Conservation (phyloP, 805 yeast genomes). For the Wickerhamomyces chaumierensis region DNA sequence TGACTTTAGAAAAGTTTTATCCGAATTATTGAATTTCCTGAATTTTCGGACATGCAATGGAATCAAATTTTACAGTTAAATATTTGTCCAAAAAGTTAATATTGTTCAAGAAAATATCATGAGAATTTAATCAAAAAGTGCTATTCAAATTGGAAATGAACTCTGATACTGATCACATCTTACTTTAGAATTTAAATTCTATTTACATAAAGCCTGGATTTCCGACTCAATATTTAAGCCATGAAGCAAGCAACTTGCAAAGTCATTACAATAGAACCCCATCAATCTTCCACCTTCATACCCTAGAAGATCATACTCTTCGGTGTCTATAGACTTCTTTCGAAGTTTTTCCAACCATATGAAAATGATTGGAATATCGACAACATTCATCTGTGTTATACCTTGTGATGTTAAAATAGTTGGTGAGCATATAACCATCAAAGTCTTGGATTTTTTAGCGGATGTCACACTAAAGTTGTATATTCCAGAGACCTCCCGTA, state of each 20-base stretch:
- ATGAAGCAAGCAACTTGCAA: not conserved
- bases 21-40: too few relatives aligned
- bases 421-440: constrained; percentile 15
- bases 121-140: too few relatives aligned
- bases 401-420: constrained; percentile 13
- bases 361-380: constrained; percentile 13
- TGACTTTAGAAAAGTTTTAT: too few relatives aligned
- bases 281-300: not conserved
- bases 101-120: too few relatives aligned
- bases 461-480: constrained; percentile 11
- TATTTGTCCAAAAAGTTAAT: too few relatives aligned
- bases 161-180: too few relatives aligned
- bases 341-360: constrained; percentile 10
- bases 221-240: not conserved
- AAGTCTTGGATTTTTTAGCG: constrained; percentile 6
- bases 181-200: too few relatives aligned
- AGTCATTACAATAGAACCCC: not conserved
- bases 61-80: too few relatives aligned
- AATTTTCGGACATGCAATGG: too few relatives aligned
- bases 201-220: not conserved
- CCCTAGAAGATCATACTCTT: not conserved
- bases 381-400: constrained; percentile 9
- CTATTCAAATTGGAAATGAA: too few relatives aligned
- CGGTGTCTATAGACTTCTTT: not conserved
- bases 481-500: constrained; percentile 16